Percentiles rank a stretch among this genome's conserved stretches.
Conservation (phyloP, 495 filamentous ascomycete genomes). For the Bombardia bombarda region DNA sequence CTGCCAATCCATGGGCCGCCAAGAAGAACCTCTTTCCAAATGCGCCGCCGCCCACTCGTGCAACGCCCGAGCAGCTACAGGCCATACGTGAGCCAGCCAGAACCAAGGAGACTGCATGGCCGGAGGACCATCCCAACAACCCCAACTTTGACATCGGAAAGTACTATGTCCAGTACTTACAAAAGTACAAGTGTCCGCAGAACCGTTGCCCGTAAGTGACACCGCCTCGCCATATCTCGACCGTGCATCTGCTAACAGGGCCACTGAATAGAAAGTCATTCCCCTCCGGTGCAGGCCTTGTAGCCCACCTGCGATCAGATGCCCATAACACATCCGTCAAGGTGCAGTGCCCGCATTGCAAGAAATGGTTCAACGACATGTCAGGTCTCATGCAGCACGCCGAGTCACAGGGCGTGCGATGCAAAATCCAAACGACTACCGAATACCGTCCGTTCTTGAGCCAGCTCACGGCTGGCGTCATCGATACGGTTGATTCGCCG, state of each 20-base stretch:
- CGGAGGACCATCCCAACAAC: slow-evolving; percentile 19
- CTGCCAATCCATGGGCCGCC: slow-evolving; percentile 7
- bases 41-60: slow-evolving; percentile 1
- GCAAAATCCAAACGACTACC: slow-evolving; percentile 11
- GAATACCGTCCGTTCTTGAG: slow-evolving; percentile 13
- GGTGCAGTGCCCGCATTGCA: slow-evolving; percentile 27
- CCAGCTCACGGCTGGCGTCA: slow-evolving; percentile 16
- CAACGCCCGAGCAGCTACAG: slow-evolving; percentile 2
- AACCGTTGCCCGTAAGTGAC: slow-evolving; percentile 29
- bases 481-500: slow-evolving; percentile 16
- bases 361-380: slow-evolving; percentile 16
- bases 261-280: slow-evolving; percentile 23
- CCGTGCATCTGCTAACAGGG: slow-evolving; percentile 1
- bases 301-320: slow-evolving; percentile 25
- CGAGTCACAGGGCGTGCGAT: slow-evolving; percentile 19
- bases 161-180: slow-evolving; percentile 17
- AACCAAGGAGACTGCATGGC: background rate
- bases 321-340: slow-evolving; percentile 13
- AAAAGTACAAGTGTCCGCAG: slow-evolving; percentile 33
- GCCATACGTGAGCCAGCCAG: slow-evolving; percentile 1
- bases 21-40: slow-evolving; percentile 16
- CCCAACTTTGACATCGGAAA: slow-evolving; percentile 20
- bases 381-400: slow-evolving; percentile 26
- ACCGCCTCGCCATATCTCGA: background rate
- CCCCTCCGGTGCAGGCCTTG: slow-evolving; percentile 6